Percentiles rank a stretch among this genome's conserved stretches.
Conservation (phyloP, 495 filamentous ascomycete genomes). For the Cercophora newfieldiana region DNA sequence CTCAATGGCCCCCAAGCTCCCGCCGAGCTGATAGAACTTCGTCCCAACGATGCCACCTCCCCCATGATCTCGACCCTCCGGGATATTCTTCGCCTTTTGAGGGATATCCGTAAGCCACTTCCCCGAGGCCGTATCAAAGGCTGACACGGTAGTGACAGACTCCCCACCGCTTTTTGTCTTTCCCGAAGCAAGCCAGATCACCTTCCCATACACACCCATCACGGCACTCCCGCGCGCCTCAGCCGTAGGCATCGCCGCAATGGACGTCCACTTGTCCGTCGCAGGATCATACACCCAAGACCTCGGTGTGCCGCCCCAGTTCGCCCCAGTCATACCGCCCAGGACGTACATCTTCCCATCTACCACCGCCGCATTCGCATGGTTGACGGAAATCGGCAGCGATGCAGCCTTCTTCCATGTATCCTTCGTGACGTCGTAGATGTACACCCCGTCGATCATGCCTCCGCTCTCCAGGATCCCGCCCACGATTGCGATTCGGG, state of each 20-base stretch:
- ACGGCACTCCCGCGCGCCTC: slow-evolving; percentile 26
- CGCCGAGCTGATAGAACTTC: slow-evolving; percentile 42
- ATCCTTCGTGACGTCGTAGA: slow-evolving; percentile 29
- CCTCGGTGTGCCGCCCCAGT: slow-evolving; percentile 22
- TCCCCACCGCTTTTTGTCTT: slow-evolving; percentile 16
- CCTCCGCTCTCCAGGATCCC: slow-evolving; percentile 6
- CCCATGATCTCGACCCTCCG: slow-evolving; percentile 33
- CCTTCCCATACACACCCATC: slow-evolving; percentile 27
- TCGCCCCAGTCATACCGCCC: slow-evolving; percentile 29
- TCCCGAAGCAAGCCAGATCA: slow-evolving; percentile 26
- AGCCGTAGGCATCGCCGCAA: slow-evolving; percentile 27
- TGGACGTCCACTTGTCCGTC: slow-evolving; percentile 22
- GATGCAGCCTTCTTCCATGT: slow-evolving; percentile 34
- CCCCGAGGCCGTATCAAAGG: slow-evolving; percentile 31
- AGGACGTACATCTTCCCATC: slow-evolving; percentile 43
- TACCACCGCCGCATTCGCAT: slow-evolving; percentile 37
- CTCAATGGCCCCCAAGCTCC: slow-evolving; percentile 23
- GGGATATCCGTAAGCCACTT: slow-evolving; percentile 35
- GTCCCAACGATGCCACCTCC: slow-evolving; percentile 34
- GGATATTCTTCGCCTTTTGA: slow-evolving; percentile 18
- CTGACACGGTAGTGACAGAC: slow-evolving; percentile 29
- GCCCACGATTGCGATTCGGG: slow-evolving; percentile 9
- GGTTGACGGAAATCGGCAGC: slow-evolving; percentile 33
- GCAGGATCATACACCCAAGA: slow-evolving; percentile 29
- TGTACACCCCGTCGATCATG: slow-evolving; percentile 5